A percentile compares a stretch with the other conserved stretches of the same genome.
Evolutionary conservation across 169 alveolate species (phyloP).

Genomic region (Neospora caninum): DNA sequence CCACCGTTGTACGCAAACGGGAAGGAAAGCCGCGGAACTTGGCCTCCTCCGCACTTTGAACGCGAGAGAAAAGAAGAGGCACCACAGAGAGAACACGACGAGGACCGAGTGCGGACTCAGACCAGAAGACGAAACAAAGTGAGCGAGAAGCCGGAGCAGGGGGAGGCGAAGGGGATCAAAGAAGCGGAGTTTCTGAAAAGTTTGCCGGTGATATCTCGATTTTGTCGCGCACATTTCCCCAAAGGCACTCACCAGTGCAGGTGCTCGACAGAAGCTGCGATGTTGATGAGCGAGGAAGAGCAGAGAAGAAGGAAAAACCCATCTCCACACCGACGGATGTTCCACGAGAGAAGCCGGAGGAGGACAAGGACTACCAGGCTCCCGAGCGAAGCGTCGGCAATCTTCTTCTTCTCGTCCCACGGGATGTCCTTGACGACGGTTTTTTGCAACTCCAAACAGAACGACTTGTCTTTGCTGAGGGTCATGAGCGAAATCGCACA

Average conservation of each 20-base stretch:
- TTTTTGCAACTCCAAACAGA: background rate
- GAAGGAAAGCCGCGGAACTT: too few relatives aligned
- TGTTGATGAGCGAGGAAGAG: background rate
- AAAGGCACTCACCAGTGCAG: constrained; percentile 17
- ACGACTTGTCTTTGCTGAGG: constrained; percentile 3
- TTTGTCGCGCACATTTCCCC: too few relatives aligned
- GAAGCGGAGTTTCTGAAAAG: background rate
- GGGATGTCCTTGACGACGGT: background rate
- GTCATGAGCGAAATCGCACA: background rate
- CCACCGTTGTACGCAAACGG: too few relatives aligned
- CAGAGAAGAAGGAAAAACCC: constrained; percentile 15
- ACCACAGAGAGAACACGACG: background rate
- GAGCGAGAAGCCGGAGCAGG: background rate
- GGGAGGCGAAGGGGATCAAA: background rate
- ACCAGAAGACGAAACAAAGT: background rate
- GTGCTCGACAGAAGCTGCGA: constrained; percentile 32
- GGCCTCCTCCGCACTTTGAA: too few relatives aligned
- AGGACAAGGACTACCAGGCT: background rate
- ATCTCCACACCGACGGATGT: constrained; percentile 15
- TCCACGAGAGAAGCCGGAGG: constrained; percentile 27
- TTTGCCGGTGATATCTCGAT: too few relatives aligned
- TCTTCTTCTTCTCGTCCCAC: background rate
- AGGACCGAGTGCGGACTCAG: background rate
- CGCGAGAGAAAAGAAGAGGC: background rate
- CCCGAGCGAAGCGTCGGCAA: background rate